These are phyloP conservation scores for Pezicula neosporulosa DNA, from an alignment of 2,329 filamentous ascomycete species.

Conservation along the genomic window DNA sequence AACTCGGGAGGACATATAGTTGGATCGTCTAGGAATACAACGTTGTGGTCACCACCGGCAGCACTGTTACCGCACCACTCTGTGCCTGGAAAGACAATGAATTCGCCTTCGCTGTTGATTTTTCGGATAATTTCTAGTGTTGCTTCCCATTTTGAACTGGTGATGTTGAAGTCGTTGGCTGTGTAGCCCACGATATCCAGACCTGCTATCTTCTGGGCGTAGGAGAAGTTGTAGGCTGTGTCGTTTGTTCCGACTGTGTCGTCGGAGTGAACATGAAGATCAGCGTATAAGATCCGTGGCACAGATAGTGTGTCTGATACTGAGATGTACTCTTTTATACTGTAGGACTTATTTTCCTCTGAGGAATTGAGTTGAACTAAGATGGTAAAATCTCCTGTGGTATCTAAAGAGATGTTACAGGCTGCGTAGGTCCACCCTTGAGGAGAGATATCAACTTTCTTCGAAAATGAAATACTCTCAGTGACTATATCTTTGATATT, in stretches of 20 bases:
- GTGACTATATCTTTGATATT: not conserved
- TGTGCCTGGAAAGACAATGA: conserved; percentile 30
- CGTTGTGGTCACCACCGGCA: conserved; percentile 32
- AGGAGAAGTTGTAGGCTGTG: conserved; percentile 34
- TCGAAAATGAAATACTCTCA: not conserved
- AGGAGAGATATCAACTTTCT: not conserved
- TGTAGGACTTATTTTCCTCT: not conserved
- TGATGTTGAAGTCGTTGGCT: conserved; percentile 36
- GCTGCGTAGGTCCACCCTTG: not conserved
- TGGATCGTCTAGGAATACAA: conserved; percentile 32
- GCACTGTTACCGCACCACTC: conserved; percentile 34
- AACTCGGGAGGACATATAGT: conserved; percentile 21
- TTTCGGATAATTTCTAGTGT: conserved; percentile 19
- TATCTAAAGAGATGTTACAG: not conserved
- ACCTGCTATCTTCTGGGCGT: conserved; percentile 31
- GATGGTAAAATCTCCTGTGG: not conserved
- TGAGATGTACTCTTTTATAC: conserved; percentile 12
- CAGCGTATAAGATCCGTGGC: conserved; percentile 26
- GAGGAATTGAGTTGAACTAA: not conserved
- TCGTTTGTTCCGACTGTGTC: conserved; percentile 34
- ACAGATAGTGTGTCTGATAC: conserved; percentile 14
- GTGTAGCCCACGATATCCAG: conserved; percentile 35
- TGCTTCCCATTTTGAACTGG: conserved; percentile 27
- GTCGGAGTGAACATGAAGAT: conserved; percentile 34
- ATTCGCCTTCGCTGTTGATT: conserved; percentile 21